Evolutionary conservation across 1,284 basidiomycete genomes (phyloP), one percentile per base, ranked within the genome.

Genomic region (Cystobasidiaceae sp.): DNA sequence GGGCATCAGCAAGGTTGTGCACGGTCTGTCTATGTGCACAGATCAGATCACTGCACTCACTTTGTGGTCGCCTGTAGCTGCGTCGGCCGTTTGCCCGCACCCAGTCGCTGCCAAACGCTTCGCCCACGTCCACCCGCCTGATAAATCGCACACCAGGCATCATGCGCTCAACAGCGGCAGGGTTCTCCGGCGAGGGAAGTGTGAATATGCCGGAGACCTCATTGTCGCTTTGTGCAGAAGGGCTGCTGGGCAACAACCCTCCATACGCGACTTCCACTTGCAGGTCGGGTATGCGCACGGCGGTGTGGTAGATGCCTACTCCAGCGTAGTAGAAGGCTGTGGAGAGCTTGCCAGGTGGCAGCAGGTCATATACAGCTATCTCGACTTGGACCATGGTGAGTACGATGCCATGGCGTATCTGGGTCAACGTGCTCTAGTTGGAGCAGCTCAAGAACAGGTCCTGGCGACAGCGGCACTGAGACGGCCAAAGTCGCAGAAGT

Each of bases 281-380:
- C 23, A 67, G 50, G 19, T 67, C 65, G 9, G 65, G 65, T 43
- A 67, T 61, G 11, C 65, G 56, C 4, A 60, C 43, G n/a, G 54
- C 54, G 11, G 63, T 43, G 37, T 66, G 63, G 32, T 66, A 66
- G 33, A 66, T 57, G 21, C 64, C 64, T 3, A 50, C 28, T 3
- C 64, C 64, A 5, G 60, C 39, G 17, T 41, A 52, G 55, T 57
- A 66, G 56, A 58, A 58, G 0, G 48, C 25, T 7, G 55, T 51
- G 9, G 64, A 59, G 11, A 66, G 39, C 44, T 50, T 41, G n/a
- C 39, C 49, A 9, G 54, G 54, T 27, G 63, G 63, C 23, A 66
- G 54, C 19, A 66, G 63, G 37, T 66, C 63, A 33, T 66, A 66
- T 2, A 64, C 43, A 1, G 61, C 61, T 37, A 64, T 55, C 46